A percentile compares a stretch with the other conserved stretches of the same genome.
phyloP scores from a whole-genome alignment of 192 early-diverging fungal genomes.

The Thoreauomyces humboldtii region DNA sequence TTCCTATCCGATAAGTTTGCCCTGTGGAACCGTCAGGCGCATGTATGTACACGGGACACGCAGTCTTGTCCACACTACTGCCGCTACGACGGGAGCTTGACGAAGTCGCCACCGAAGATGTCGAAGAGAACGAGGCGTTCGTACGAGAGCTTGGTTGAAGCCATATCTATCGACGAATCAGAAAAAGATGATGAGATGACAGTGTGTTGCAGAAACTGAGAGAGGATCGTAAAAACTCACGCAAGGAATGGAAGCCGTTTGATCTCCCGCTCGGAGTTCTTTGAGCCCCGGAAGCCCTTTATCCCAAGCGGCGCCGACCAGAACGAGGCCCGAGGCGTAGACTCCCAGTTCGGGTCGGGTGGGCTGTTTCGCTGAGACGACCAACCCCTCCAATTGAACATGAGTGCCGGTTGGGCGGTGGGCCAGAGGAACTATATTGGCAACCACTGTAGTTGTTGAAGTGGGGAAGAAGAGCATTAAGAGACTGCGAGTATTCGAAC shows the following conservation, averaged over 20 bases:
- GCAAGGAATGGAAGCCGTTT: background rate
- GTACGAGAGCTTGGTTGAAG: background rate
- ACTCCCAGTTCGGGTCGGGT: constrained; percentile 21
- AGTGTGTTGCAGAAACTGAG: background rate
- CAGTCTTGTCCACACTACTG: background rate
- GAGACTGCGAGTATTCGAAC: too few relatives aligned
- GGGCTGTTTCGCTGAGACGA: constrained; percentile 22
- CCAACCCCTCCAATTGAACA: constrained; percentile 10
- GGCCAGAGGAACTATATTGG: background rate
- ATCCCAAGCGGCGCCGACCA: constrained; percentile 27
- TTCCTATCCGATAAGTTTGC: background rate
- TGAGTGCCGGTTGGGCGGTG: background rate
- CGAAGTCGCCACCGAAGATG: too few relatives aligned
- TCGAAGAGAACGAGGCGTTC: background rate
- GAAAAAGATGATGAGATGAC: background rate
- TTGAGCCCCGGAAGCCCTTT: constrained; percentile 9
- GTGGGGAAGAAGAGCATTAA: too few relatives aligned
- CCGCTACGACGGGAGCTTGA: too few relatives aligned
- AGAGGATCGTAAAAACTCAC: background rate
- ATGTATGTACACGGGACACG: constrained; percentile 2
- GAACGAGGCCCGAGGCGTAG: constrained; percentile 11
- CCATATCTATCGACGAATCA: background rate
- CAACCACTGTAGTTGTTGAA: too few relatives aligned
- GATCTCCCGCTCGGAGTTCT: constrained; percentile 6
- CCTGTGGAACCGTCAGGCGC: background rate